Evolutionary conservation across 129 eudicot genomes (phyloP).

Genomic region (Centella asiatica): DNA sequence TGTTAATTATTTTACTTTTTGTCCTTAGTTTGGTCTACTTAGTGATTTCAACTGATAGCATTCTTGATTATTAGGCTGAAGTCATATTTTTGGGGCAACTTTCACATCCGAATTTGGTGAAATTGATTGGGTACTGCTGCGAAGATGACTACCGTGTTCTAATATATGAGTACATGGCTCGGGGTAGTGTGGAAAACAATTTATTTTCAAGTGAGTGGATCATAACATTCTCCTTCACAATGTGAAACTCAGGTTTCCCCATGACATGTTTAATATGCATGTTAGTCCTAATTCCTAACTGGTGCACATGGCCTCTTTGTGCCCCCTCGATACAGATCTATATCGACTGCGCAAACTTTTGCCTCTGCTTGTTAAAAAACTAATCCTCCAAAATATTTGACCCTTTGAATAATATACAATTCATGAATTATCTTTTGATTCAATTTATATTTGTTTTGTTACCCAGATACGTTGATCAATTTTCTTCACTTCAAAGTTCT

Average conservation of each 20-base stretch:
- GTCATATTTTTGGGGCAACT: constrained; percentile 94
- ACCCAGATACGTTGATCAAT: too few relatives aligned
- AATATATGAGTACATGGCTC: constrained; percentile 82
- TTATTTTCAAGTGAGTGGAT: constrained; percentile 72
- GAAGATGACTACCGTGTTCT: constrained; percentile 86
- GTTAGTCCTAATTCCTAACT: not conserved
- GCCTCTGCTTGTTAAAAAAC: not conserved
- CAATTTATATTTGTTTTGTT: too few relatives aligned
- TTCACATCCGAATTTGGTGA: constrained; percentile 92
- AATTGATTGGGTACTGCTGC: constrained; percentile 85
- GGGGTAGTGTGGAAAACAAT: constrained; percentile 89
- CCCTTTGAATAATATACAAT: not conserved
- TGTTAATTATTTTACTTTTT: not conserved
- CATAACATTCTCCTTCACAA: not conserved
- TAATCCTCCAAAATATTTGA: not conserved
- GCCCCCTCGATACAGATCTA: constrained; percentile 3
- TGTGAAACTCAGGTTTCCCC: constrained; percentile 7
- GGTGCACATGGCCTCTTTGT: not conserved
- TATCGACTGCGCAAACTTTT: not conserved
- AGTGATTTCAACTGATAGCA: not conserved
- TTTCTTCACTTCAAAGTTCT: too few relatives aligned
- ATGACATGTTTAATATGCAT: not conserved
- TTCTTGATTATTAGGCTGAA: constrained; percentile 57
- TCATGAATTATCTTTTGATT: too few relatives aligned
- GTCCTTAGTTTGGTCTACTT: not conserved